A percentile compares a stretch with the other conserved stretches of the same genome.
Conservation (phyloP, 139 green algal genomes). For the Haematococcus lacustris region DNA sequence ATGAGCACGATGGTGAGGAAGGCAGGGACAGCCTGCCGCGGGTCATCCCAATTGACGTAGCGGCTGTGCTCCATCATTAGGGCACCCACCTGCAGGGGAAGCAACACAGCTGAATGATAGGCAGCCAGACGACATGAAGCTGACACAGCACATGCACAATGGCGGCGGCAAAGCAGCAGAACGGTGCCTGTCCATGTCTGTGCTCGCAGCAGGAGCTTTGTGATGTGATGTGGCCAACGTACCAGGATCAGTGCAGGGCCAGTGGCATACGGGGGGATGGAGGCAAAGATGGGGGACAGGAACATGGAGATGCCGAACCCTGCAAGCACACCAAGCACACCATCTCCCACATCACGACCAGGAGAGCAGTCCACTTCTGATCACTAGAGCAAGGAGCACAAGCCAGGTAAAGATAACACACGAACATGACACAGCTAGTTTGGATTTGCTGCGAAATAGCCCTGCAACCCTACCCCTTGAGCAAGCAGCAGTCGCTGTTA, state of each 20-base stretch:
- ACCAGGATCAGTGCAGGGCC: conserved; percentile 77
- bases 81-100: conserved; percentile 26
- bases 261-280: conserved; percentile 75
- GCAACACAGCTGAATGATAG: background rate
- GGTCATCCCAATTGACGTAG: conserved; percentile 14
- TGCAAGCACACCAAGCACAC: no score
- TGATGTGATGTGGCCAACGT: background rate
- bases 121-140: background rate
- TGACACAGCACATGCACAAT: no score
- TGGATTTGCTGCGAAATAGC: no score
- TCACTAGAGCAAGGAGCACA: no score
- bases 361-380: no score
- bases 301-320: conserved; percentile 76
- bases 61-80: conserved; percentile 56
- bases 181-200: no score
- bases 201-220: background rate
- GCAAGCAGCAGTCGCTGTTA: no score
- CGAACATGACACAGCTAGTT: no score
- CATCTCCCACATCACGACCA: no score
- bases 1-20: conserved; percentile 79
- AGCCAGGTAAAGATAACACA: no score
- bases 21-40: conserved; percentile 49
- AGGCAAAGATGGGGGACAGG: conserved; percentile 76
- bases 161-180: no score
- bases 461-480: no score